Base-by-base conservation (phyloP, 306 rosid genomes). In the Echinosophora koreensis region DNA sequence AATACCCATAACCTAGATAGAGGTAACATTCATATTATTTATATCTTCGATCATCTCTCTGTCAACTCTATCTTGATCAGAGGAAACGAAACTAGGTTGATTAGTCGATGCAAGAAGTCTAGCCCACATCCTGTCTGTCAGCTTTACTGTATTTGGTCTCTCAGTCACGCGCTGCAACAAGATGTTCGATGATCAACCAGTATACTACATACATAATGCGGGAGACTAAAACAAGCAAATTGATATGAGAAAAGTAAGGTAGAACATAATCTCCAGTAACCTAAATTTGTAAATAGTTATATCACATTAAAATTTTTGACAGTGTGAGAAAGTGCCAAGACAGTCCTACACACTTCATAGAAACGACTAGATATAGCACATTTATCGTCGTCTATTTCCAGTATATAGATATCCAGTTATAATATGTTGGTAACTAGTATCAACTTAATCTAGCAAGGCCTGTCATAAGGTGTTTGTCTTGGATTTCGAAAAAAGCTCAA, bases 31-130 rank as follows among this genome's bases (percentile, higher is more conserved):
- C 44, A 16, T 37, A 67, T 44, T 73, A 69, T 73, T 79, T 66
- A 80, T 61, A 46, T 61, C 86, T 54, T 84, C 62, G 32, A 65
- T 22, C 5, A 44, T 65, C 71, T 82, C 78, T 59, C 51, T 62
- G 42, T 75, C 82, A 77, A 65, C 80, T 15, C 47, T 69, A 66
- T 77, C 88, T 51, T 69, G 79, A 66, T 87, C 68, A 64, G 70
- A 47, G 14, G 73, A 70, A 76, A 88, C 39, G 78, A 95, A 95
- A 81, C 97, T 87, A 50, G 98, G 98, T 70, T 95, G 98, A 71
- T 95, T 92, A 13, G 97, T 95, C 0, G 98, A 95, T 62, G 90
- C 93, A 76, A 95, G 97, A 89, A 92, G 91, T 74, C 97, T 92
- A 66, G 96, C 98, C 97, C 98, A 95, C 97, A 92, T 89, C 77